Evolutionary conservation across 2,329 filamentous ascomycete species (phyloP).

Genomic region (Coniochaeta ligniaria): DNA sequence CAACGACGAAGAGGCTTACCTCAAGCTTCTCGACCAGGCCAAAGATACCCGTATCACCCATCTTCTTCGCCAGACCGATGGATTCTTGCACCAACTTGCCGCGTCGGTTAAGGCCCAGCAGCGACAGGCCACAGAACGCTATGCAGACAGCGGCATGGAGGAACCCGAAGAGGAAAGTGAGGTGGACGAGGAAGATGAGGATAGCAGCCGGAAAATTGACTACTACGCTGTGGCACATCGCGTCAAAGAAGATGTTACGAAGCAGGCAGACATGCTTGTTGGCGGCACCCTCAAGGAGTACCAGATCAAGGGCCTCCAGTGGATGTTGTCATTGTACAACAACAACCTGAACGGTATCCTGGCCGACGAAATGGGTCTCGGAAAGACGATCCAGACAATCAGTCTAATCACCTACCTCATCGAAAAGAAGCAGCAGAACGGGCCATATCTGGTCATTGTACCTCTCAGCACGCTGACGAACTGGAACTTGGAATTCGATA

Average conservation of each 20-base stretch:
- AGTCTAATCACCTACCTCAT: constrained; percentile 96
- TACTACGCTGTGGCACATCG: constrained; percentile 98
- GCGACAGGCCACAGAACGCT: constrained; percentile 70
- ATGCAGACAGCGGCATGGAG: constrained; percentile 50
- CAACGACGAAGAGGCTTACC: constrained; percentile 97
- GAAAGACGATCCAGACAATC: constrained; percentile 99
- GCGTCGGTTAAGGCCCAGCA: constrained; percentile 93
- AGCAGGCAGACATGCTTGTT: constrained; percentile 79
- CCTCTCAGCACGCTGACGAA: constrained; percentile 95
- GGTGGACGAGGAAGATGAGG: constrained; percentile 61
- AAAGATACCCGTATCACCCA: constrained; percentile 99
- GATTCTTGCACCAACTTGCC: constrained; percentile 92
- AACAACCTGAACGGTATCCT: constrained; percentile 99
- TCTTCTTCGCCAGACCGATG: constrained; percentile 91
- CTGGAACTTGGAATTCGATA: constrained; percentile 98
- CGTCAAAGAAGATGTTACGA: constrained; percentile 83
- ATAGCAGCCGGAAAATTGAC: constrained; percentile 73
- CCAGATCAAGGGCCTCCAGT: constrained; percentile 95
- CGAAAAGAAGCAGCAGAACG: constrained; percentile 85
- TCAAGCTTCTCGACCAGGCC: constrained; percentile 94
- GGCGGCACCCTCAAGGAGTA: constrained; percentile 95
- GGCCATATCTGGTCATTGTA: constrained; percentile 93
- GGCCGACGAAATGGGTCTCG: constrained; percentile 98
- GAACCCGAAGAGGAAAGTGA: constrained; percentile 62
- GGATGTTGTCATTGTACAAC: constrained; percentile 99